These are phyloP conservation scores for Lupinus albus DNA, from an alignment of 306 rosid genomes.

Conservation along the genomic window DNA sequence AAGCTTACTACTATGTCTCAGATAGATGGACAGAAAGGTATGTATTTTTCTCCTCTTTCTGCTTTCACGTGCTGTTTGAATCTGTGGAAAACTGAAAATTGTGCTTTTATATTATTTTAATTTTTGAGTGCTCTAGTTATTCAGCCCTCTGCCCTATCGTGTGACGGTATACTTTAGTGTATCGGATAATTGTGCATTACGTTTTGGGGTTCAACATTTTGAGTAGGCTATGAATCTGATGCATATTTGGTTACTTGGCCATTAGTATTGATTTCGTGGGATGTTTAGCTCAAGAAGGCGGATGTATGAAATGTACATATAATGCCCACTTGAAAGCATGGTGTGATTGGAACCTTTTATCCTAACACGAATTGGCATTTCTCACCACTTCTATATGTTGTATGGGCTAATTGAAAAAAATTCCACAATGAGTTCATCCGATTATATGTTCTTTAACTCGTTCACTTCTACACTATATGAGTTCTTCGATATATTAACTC, in stretches of 20 bases:
- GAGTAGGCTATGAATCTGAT: constrained; percentile 39
- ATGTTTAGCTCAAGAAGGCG: too few relatives aligned
- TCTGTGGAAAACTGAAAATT: constrained; percentile 17
- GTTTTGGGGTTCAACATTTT: constrained; percentile 43
- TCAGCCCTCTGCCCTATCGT: too few relatives aligned
- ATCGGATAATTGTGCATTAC: too few relatives aligned
- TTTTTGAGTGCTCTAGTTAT: constrained; percentile 26
- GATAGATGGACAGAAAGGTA: constrained; percentile 40
- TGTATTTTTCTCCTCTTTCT: constrained; percentile 12
- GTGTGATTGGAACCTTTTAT: too few relatives aligned
- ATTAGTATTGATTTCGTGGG: too few relatives aligned
- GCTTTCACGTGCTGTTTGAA: constrained; percentile 7
- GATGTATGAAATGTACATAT: constrained; percentile 3
- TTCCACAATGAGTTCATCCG: too few relatives aligned
- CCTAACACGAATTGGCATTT: too few relatives aligned
- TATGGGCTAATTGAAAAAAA: too few relatives aligned
- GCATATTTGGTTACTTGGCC: constrained; percentile 40
- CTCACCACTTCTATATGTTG: not conserved
- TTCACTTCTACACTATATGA: too few relatives aligned
- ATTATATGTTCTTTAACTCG: too few relatives aligned
- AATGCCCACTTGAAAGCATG: constrained; percentile 24
- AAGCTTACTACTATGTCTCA: constrained; percentile 34
- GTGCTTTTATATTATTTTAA: constrained; percentile 2
- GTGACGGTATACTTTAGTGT: too few relatives aligned
- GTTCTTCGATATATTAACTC: too few relatives aligned